Conservation (phyloP, 805 yeast genomes). For the Ogataea trehalophila region DNA sequence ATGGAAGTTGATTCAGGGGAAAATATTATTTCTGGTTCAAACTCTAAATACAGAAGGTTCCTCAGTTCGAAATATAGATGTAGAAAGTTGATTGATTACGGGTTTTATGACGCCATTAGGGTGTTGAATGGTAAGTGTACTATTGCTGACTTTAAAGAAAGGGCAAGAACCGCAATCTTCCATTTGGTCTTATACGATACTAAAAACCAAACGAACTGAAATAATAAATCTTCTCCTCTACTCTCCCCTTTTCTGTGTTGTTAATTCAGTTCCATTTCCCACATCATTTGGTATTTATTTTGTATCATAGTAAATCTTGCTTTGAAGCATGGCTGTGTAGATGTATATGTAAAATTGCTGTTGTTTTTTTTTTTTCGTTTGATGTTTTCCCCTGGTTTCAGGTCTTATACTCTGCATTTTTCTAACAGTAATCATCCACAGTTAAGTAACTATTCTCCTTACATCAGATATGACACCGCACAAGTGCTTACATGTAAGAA, state of each 20-base stretch:
- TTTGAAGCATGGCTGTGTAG: too few species aligned
- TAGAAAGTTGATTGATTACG: conserved; percentile 32
- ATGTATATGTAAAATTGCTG: too few species aligned
- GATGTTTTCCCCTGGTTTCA: too few species aligned
- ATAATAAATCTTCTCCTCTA: background rate
- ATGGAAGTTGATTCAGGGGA: too few species aligned
- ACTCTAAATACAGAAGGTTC: conserved; percentile 11
- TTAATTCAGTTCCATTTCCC: too few species aligned
- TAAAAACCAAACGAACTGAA: conserved; percentile 9
- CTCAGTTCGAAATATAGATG: conserved; percentile 31
- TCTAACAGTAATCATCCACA: too few species aligned
- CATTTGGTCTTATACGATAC: conserved; percentile 30
- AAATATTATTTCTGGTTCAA: background rate
- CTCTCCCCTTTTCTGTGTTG: too few species aligned
- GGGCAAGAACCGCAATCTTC: conserved; percentile 42
- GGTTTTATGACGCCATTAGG: conserved; percentile 37
- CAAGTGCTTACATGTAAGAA: background rate
- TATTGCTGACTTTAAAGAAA: conserved; percentile 40
- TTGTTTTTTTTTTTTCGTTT: too few species aligned
- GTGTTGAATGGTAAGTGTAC: conserved; percentile 27
- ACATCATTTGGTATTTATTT: too few species aligned
- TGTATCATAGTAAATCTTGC: too few species aligned
- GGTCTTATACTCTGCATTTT: too few species aligned
- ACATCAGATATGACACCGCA: background rate
- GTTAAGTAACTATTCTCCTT: too few species aligned